A percentile compares a stretch with the other conserved stretches of the same genome.
Evolutionary conservation across 164 flowering plant species (phyloP).

Genomic region (Brasenia schreberi): DNA sequence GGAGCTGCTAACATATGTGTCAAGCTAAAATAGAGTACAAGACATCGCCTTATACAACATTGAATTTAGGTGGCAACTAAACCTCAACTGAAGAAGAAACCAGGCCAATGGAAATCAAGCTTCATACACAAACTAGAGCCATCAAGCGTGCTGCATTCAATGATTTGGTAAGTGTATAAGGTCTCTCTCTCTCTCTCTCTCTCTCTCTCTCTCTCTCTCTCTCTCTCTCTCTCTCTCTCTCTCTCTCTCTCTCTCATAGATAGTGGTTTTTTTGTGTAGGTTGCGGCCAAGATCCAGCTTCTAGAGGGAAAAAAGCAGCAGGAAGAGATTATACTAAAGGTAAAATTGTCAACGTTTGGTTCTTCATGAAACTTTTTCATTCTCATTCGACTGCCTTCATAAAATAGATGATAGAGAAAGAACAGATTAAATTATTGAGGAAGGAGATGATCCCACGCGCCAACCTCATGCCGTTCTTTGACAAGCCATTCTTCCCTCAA

Average conservation of each 20-base stretch:
- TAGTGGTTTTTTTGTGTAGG: constrained; percentile 11
- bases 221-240: not conserved
- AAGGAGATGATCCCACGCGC: constrained; percentile 85
- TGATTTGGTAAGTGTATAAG: constrained; percentile 25
- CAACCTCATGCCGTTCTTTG: constrained; percentile 71
- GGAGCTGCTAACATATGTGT: too few species aligned
- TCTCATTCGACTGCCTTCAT: not conserved
- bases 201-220: not conserved
- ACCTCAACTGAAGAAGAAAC: constrained; percentile 34
- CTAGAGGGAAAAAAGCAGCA: constrained; percentile 35
- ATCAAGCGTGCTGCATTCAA: constrained; percentile 52
- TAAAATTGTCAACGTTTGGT: constrained; percentile 4
- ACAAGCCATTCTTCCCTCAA: constrained; percentile 69
- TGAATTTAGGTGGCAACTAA: constrained; percentile 23
- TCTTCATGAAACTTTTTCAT: not conserved
- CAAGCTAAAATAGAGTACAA: too few species aligned
- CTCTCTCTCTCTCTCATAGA: not conserved
- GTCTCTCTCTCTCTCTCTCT: not conserved
- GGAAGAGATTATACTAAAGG: constrained; percentile 49
- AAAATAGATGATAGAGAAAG: constrained; percentile 59
- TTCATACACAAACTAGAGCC: constrained; percentile 59
- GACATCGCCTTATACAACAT: too few species aligned
- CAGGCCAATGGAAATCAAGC: constrained; percentile 46
- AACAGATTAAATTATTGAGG: constrained; percentile 55
- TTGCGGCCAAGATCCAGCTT: constrained; percentile 36